Evolutionary conservation across 2,329 filamentous ascomycete species (phyloP), one percentile per base, ranked within the genome.

Genomic region (Fusarium praegraminearum): DNA sequence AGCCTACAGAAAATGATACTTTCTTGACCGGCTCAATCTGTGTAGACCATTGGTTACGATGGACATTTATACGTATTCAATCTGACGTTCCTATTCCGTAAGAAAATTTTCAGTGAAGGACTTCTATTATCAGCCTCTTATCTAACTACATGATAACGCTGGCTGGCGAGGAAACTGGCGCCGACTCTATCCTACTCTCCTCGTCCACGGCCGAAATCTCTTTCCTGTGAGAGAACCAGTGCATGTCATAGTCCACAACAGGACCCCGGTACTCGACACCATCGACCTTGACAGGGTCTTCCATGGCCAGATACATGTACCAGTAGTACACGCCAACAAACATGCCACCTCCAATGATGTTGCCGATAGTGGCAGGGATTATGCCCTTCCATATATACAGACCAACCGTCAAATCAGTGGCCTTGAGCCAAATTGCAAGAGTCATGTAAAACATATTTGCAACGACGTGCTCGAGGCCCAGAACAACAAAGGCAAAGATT

Each of bases 341-440:
- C 3, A 87, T 43, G 0, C 78, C 80, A 3, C 86, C 86, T 1
- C 86, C 86, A 4, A 88, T 70, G 18, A 86, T 82, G 64, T 88
- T 88, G 0, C 86, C 86, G 3, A 88, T 67, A 4, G 83, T 65
- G 0, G 84, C 80, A 1, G 86, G 87, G 35, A 88, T 83, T 65
- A 87, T 82, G 1, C 82, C 83, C 71, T 88, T 87, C 84, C 85
- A 88, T 65, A 89, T 85, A 59, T 88, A 89, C 41, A 86, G 77
- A 0, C 81, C 79, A 0, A 85, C 80, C 0, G 76, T 81, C 24
- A 88, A 77, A 0, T 77, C 76, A 0, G 83, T 80, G 0, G 83
- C 79, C 1, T 78, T 76, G 1, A 84, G 73, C 77, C 81, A 88
- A 36, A 89, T 86, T 0, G 78, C 84, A 46, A 86, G 72, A 1